Evolutionary conservation across 73 alveolate species (phyloP).

Genomic region (Stentor roeselii): DNA sequence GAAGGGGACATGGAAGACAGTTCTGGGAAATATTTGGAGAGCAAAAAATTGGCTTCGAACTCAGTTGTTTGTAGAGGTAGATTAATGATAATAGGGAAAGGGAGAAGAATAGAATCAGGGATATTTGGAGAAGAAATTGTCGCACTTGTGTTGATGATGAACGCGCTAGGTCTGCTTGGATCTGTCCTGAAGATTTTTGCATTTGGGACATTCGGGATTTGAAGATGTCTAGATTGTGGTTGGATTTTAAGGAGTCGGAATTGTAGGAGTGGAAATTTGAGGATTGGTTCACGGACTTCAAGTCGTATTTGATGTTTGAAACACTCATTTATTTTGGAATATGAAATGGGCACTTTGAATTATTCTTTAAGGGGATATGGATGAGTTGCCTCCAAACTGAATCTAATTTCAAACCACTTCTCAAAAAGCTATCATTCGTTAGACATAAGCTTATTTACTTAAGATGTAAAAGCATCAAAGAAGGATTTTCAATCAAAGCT

Average conservation of each 20-base stretch:
- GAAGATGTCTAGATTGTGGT: neutral
- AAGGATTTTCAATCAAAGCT: slow-evolving; percentile 67
- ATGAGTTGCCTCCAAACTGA: too few species aligned
- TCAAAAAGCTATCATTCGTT: too few species aligned
- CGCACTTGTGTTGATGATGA: neutral
- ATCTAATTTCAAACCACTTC: too few species aligned
- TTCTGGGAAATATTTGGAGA: neutral
- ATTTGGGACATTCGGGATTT: neutral
- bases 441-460: too few species aligned
- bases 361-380: too few species aligned
- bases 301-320: too few species aligned
- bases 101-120: neutral
- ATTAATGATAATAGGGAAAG: neutral
- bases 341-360: too few species aligned
- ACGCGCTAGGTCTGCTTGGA: neutral
- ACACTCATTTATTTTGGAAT: too few species aligned
- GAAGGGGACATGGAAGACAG: neutral
- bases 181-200: neutral
- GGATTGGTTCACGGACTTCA: too few species aligned
- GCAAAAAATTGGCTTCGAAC: neutral
- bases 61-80: neutral
- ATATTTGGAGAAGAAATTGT: neutral
- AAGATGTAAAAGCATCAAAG: slow-evolving; percentile 66
- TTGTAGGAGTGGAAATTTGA: too few species aligned
- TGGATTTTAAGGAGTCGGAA: neutral